These are phyloP conservation scores for Bothriochloa decipiens DNA, from an alignment of 176 grass and related monocot species.

Conservation along the genomic window DNA sequence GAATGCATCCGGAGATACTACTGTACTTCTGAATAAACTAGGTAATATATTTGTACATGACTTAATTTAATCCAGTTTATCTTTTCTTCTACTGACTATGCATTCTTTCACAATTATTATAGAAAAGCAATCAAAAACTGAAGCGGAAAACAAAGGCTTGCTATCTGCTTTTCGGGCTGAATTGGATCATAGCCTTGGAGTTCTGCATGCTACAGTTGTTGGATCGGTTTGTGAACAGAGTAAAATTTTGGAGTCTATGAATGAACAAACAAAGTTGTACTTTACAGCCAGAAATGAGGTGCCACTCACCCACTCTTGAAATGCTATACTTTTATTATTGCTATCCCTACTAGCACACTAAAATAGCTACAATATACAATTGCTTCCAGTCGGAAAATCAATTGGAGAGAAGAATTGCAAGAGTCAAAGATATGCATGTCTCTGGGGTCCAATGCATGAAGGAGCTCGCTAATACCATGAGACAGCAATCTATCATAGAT, in stretches of 20 bases:
- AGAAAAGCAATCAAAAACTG: slow-evolving; percentile 70
- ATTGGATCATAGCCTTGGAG: slow-evolving; percentile 58
- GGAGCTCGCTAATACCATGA: slow-evolving; percentile 50
- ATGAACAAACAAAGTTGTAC: slow-evolving; percentile 62
- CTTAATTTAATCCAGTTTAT: slow-evolving; percentile 20
- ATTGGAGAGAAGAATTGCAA: slow-evolving; percentile 65
- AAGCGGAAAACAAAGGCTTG: slow-evolving; percentile 63
- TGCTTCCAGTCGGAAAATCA: slow-evolving; percentile 57
- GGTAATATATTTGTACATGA: slow-evolving; percentile 38
- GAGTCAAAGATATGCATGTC: slow-evolving; percentile 57
- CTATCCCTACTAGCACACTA: slow-evolving; percentile 21
- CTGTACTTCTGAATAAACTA: slow-evolving; percentile 60
- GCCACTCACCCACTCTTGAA: slow-evolving; percentile 24
- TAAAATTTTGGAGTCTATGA: slow-evolving; percentile 61
- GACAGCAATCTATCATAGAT: slow-evolving; percentile 46
- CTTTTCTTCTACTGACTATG: slow-evolving; percentile 36
- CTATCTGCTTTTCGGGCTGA: slow-evolving; percentile 61
- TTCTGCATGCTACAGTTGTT: slow-evolving; percentile 61
- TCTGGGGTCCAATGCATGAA: slow-evolving; percentile 63
- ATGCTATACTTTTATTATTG: slow-evolving; percentile 11
- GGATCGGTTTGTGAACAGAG: slow-evolving; percentile 65
- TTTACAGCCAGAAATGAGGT: slow-evolving; percentile 72
- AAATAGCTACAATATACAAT: slow-evolving; percentile 23
- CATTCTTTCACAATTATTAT: slow-evolving; percentile 35
- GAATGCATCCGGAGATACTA: slow-evolving; percentile 63